Base-by-base conservation (phyloP, 176 grass and related monocot species). In the Oryza glaberrima region DNA sequence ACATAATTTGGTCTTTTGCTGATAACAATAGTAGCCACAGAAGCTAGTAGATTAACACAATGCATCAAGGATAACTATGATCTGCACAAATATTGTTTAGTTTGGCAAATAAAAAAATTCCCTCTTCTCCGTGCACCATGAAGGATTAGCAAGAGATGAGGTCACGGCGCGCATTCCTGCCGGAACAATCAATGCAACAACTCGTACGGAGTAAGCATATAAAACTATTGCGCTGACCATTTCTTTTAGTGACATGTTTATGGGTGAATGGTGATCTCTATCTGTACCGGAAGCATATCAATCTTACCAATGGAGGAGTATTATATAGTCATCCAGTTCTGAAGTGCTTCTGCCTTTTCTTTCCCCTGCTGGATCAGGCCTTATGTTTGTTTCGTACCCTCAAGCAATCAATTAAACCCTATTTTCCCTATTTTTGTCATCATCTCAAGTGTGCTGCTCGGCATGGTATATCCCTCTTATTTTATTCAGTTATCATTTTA, bases 101-200 rank as follows among this genome's bases (percentile, higher is more conserved):
- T 38, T 78, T 19, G 12, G 20, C 45, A 34, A 13, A 63, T n/a
- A 58, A 73, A 75, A 23, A n/a, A 58, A 0, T 34, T 56, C 58
- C 38, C 17, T 60, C 23, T 64, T 34, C 56, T 45, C 19, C 11
- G 23, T 12, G 68, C 75, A 54, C 13, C 17, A 14, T 26, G 56
- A 19, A 23, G 5, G 65, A 34, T 8, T 8, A 56, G 19, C 16
- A 12, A 34, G 34, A 75, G 8, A 75, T 68, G 85, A 81, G 45
- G 85, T 28, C 77, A 9, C 8, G 77, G 41, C 19, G 5, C 54
- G 69, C 16, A 73, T 80, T 74, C 44, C 58, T 58, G 40, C 41
- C 4, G 61, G 46, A 67, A 26, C 77, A 41, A n/a, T 81, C 46
- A 52, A n/a, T 75, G 58, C 11, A 87, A 81, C 70, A 45, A 68